Conservation (phyloP, 352 stramenopile genomes). For the Phytophthora sansomeana region DNA sequence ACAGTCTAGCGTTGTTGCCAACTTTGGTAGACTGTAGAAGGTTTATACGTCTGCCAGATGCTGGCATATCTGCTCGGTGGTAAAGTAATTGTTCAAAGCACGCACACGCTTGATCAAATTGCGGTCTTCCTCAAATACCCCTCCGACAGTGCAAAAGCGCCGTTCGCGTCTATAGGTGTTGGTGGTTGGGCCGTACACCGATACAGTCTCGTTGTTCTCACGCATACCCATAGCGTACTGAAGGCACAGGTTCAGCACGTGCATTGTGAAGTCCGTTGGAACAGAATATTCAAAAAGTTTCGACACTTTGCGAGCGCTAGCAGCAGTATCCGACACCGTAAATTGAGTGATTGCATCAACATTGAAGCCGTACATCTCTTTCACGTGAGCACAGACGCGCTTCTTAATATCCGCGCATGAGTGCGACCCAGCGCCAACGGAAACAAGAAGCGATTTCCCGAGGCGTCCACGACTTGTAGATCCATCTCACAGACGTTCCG, state of each 20-base stretch:
- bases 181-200: neutral
- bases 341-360: conserved; percentile 10
- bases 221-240: conserved; percentile 3
- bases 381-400: neutral
- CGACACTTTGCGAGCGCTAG: conserved; percentile 9
- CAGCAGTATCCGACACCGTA: conserved; percentile 7
- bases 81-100: conserved; percentile 5
- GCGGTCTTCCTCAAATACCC: neutral
- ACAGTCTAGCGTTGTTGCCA: neutral
- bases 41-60: neutral
- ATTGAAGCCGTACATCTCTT: neutral
- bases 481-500: conserved; percentile 1
- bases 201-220: neutral
- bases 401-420: neutral
- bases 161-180: neutral
- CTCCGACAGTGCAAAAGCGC: neutral
- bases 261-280: conserved; percentile 10
- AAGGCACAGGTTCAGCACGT: conserved; percentile 16
- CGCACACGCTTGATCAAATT: neutral
- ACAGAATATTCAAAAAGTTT: conserved; percentile 2
- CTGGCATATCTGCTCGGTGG: neutral
- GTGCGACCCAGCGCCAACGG: neutral
- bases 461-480: neutral
- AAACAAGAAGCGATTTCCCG: conserved; percentile 11
- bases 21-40: neutral